phyloP scores from a whole-genome alignment of 164 flowering plant species.

The Taxillus chinensis region DNA sequence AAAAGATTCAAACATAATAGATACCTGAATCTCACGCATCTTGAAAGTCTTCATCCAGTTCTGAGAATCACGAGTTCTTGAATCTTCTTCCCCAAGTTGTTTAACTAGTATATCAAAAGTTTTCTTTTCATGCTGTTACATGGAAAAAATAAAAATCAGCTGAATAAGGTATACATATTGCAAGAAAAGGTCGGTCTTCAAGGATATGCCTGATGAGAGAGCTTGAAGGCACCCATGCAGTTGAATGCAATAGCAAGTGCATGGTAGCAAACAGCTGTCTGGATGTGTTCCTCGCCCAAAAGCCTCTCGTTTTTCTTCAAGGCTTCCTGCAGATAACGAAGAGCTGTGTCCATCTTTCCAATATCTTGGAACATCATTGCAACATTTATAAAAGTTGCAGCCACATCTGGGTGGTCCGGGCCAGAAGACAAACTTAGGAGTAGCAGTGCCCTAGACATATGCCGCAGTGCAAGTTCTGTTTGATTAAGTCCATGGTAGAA shows the following conservation, averaged over 20 bases:
- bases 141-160: conserved; percentile 1
- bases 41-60: conserved; percentile 96
- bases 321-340: conserved; percentile 97
- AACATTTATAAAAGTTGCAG: conserved; percentile 94
- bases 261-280: conserved; percentile 98
- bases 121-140: conserved; percentile 82
- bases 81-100: conserved; percentile 96
- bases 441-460: conserved; percentile 88
- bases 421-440: conserved; percentile 84
- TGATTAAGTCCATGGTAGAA: conserved; percentile 98
- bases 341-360: conserved; percentile 82
- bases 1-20: not conserved
- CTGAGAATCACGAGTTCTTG: conserved; percentile 84
- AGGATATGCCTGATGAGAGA: conserved; percentile 72
- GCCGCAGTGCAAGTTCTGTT: conserved; percentile 86
- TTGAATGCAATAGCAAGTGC: conserved; percentile 98
- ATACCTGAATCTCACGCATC: conserved; percentile 87
- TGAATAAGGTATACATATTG: not conserved
- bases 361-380: conserved; percentile 99
- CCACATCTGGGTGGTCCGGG: conserved; percentile 97
- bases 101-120: conserved; percentile 94
- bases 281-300: conserved; percentile 92
- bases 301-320: conserved; percentile 93
- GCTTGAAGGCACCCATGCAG: conserved; percentile 93
- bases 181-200: not conserved